Base-by-base conservation (phyloP, 139 green algal species). In the Asterochloris erici region DNA sequence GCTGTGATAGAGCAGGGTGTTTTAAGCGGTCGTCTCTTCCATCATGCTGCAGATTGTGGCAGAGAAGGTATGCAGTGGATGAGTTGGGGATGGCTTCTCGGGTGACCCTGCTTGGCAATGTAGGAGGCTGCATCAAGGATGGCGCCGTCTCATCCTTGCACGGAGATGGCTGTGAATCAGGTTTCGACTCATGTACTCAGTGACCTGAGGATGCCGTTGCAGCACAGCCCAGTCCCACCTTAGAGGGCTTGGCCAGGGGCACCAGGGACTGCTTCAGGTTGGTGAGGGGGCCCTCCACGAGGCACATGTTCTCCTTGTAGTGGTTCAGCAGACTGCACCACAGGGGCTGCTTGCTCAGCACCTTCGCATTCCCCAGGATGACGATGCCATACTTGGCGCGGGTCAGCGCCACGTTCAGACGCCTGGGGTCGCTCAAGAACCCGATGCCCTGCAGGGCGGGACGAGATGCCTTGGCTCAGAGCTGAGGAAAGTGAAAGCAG, bases 401-500 rank as follows among this genome's bases (percentile, higher is more conserved):
- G 4, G 97, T 99, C 38, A 99, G 91, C n/a, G 97, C 97, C 79
- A 98, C 93, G 83, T 99, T 99, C 61, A 99, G 87, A 68, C 97
- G 91, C 60, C 97, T 93, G 11, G 96, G 94, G 85, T 99, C 97
- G 17, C 90, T 91, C 81, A 99, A 88, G 87, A 99, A 99, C 29
- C 97, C 97, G 82, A 99, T 98, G 68, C 94, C 94, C 83, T 95
- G 90, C 84, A 73, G 19, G 26, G 27, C 0, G 0, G 14, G 38
- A 54, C 2, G 38, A 54, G 38, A 54, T 54, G 47, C 28, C 19
- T 60, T 28, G 47, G 12, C 74, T 64, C 23, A 19, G 70, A 71
- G 66, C 19, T 71, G 17, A 21, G 10, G 4, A 71, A 13, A 26
- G 66, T 71, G 66, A 71, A 71, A 23, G 2, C 66, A 21, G 38